phyloP scores from a whole-genome alignment of 2,329 filamentous ascomycete species.

The Colletotrichum tabaci region DNA sequence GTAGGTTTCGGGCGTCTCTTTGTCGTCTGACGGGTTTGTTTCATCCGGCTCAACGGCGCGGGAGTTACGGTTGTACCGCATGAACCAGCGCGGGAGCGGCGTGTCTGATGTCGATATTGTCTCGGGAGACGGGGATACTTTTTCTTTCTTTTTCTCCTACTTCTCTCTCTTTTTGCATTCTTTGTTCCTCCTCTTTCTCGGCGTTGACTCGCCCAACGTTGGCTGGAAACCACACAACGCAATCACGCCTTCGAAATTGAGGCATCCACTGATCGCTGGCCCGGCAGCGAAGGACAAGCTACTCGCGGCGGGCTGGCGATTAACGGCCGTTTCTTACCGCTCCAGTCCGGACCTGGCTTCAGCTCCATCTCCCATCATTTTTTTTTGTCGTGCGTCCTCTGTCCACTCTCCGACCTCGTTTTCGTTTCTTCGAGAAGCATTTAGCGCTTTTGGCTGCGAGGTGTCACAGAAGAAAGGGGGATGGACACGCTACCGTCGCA shows the following conservation, averaged over 20 bases:
- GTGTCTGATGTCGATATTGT: not conserved
- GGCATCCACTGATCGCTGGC: slow-evolving; percentile 37
- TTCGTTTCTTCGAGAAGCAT: not conserved
- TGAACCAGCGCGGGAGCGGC: not conserved
- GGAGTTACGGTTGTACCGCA: not conserved
- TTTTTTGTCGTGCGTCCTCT: too few species aligned
- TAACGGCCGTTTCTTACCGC: not conserved
- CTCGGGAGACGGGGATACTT: not conserved
- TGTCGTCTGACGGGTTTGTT: not conserved
- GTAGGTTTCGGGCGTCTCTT: too few species aligned
- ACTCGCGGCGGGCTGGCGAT: not conserved
- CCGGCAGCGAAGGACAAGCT: not conserved
- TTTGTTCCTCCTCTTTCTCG: not conserved
- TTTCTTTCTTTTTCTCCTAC: too few species aligned
- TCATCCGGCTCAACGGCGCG: slow-evolving; percentile 5
- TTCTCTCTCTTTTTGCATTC: too few species aligned
- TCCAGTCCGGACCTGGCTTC: not conserved
- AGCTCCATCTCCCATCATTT: not conserved
- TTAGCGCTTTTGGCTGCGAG: not conserved
- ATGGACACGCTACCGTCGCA: slow-evolving; percentile 1
- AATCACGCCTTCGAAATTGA: slow-evolving; percentile 30
- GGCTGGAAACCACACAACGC: not conserved
- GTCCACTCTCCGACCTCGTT: not conserved
- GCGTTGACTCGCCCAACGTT: not conserved
- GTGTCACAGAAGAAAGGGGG: not conserved